Evolutionary conservation across 2,329 filamentous ascomycete genomes (phyloP).

Genomic region (Phialophora verrucosa): DNA sequence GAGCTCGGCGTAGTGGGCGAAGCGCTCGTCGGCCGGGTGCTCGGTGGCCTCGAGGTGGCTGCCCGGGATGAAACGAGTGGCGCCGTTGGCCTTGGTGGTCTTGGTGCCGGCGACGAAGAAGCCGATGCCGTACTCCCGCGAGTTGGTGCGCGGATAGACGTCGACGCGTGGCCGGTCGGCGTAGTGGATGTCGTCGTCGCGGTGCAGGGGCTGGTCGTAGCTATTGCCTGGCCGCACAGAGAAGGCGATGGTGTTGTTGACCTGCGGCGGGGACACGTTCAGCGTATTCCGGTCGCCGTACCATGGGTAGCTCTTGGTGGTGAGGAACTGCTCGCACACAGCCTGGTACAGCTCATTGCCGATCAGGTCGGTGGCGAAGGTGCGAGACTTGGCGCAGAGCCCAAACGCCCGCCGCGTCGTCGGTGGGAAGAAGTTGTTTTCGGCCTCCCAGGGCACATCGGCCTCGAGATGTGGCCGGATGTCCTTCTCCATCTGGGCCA

Average conservation of each 20-base stretch:
- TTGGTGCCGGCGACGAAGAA: slow-evolving; percentile 32
- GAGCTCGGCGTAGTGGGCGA: slow-evolving; percentile 22
- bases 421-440: slow-evolving; percentile 37
- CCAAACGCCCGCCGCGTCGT: slow-evolving; percentile 39
- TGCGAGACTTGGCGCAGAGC: slow-evolving; percentile 35
- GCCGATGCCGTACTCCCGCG: slow-evolving; percentile 19
- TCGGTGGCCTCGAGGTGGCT: slow-evolving; percentile 19
- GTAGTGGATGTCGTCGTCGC: slow-evolving; percentile 33
- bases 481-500: too few species aligned
- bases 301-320: slow-evolving; percentile 30
- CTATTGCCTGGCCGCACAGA: slow-evolving; percentile 21
- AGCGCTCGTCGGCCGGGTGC: slow-evolving; percentile 21
- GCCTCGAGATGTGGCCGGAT: slow-evolving; percentile 28
- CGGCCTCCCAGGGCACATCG: slow-evolving; percentile 33
- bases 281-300: slow-evolving; percentile 1
- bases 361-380: slow-evolving; percentile 30
- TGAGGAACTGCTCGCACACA: slow-evolving; percentile 28
- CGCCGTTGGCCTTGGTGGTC: slow-evolving; percentile 42
- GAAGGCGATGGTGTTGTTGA: too few species aligned
- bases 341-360: slow-evolving; percentile 34
- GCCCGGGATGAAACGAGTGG: slow-evolving; percentile 34
- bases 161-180: slow-evolving; percentile 42
- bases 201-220: slow-evolving; percentile 26
- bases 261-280: slow-evolving; percentile 14
- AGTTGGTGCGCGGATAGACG: slow-evolving; percentile 20